Evolutionary conservation across 1,284 basidiomycete species (phyloP).

Genomic region (Puccinia novopanici): DNA sequence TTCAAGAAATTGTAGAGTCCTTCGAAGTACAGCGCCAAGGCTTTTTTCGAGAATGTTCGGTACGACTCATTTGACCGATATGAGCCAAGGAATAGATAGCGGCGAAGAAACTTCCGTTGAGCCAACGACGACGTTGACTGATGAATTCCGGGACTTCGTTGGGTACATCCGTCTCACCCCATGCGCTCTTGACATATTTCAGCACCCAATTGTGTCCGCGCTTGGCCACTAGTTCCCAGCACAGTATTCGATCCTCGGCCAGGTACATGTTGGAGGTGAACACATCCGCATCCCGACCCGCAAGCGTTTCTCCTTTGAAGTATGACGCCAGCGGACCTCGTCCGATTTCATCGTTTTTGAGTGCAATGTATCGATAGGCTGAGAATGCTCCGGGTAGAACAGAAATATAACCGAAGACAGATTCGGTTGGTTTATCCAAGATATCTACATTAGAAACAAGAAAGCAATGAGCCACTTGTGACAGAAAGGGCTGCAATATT

Average conservation of each 20-base stretch:
- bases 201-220: conserved; percentile 85
- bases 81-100: conserved; percentile 68
- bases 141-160: conserved; percentile 94
- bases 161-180: conserved; percentile 95
- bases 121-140: conserved; percentile 83
- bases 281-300: conserved; percentile 87
- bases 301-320: conserved; percentile 92
- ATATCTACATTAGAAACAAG: conserved; percentile 63
- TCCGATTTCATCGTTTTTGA: conserved; percentile 83
- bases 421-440: conserved; percentile 90
- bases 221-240: conserved; percentile 95
- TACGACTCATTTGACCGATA: conserved; percentile 76
- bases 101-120: conserved; percentile 94
- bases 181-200: conserved; percentile 91
- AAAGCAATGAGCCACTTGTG: background rate
- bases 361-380: conserved; percentile 77
- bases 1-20: conserved; percentile 85
- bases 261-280: conserved; percentile 73
- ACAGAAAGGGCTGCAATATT: background rate
- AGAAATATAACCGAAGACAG: conserved; percentile 79
- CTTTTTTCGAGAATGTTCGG: conserved; percentile 81
- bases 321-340: conserved; percentile 88
- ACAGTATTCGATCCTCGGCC: conserved; percentile 77
- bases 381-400: conserved; percentile 83
- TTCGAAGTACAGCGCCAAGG: conserved; percentile 74